These are phyloP conservation scores for Cyclocybe aegerita DNA, from an alignment of 768 basidiomycete genomes.

Conservation along the genomic window DNA sequence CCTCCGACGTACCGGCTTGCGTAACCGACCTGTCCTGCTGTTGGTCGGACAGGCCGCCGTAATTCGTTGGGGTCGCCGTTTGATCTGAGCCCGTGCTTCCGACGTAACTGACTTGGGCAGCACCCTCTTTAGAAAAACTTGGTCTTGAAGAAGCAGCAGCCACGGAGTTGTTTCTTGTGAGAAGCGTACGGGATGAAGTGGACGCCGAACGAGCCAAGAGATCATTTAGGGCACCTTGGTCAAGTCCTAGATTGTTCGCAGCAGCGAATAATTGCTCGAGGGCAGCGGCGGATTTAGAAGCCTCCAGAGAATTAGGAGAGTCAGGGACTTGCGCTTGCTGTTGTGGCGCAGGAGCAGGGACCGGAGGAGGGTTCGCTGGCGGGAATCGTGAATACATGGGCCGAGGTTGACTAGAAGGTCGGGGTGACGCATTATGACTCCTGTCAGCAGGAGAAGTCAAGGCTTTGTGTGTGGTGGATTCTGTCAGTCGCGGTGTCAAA, in stretches of 20 bases:
- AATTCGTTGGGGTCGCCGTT: slow-evolving; percentile 25
- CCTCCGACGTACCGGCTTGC: slow-evolving; percentile 24
- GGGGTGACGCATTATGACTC: slow-evolving; percentile 11
- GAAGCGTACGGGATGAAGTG: slow-evolving; percentile 45
- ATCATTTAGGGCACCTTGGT: slow-evolving; percentile 68
- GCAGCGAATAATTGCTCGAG: slow-evolving; percentile 76
- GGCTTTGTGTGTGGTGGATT: slow-evolving; percentile 16
- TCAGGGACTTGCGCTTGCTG: slow-evolving; percentile 9
- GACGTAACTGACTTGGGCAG: slow-evolving; percentile 23
- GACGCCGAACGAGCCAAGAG: slow-evolving; percentile 73
- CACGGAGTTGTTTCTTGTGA: slow-evolving; percentile 16
- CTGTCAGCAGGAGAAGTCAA: slow-evolving; percentile 12
- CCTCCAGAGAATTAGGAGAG: slow-evolving; percentile 13
- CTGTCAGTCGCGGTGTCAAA: slow-evolving; percentile 24
- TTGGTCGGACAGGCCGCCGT: slow-evolving; percentile 9
- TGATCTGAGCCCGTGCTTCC: slow-evolving; percentile 29
- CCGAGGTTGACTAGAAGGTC: slow-evolving; percentile 19
- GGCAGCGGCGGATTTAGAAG: slow-evolving; percentile 41
- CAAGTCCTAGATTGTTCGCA: slow-evolving; percentile 72
- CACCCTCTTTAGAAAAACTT: slow-evolving; percentile 5
- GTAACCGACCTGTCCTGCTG: slow-evolving; percentile 5
- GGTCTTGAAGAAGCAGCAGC: slow-evolving; percentile 9
- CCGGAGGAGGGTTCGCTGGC: slow-evolving; percentile 21
- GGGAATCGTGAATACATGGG: slow-evolving; percentile 32
- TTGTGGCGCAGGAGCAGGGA: slow-evolving; percentile 11